Evolutionary conservation across 306 rosid genomes (phyloP), one percentile per base, ranked within the genome.

Genomic region (Prunus padus): DNA sequence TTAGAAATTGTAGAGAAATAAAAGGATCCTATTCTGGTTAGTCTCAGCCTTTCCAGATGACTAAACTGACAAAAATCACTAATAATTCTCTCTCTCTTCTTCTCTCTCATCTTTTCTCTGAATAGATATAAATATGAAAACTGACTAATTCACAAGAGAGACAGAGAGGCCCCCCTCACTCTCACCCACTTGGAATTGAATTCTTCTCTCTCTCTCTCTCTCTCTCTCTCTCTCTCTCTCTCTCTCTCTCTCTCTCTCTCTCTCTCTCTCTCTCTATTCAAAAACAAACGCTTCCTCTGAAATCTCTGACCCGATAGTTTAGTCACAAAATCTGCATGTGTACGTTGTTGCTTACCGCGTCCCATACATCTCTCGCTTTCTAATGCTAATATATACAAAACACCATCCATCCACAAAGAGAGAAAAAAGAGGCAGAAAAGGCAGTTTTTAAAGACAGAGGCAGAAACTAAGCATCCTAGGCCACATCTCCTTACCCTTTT

Each of bases 271-370:
- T 55, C 10, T 73, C 65, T 45, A 82, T 79, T 86, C 78, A 75
- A 83, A 67, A 49, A 70, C 44, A 77, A 74, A 85, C 18, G 12
- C 80, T 37, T 54, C 62, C 86, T 90, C 89, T 81, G 84, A 84
- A 76, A 82, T 81, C 89, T 90, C 94, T 90, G 96, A 90, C 90
- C 86, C 92, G 89, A 79, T 80, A 86, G 84, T 93, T 85, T 80
- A 84, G 88, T 89, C 97, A 91, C 96, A 87, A 86, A 86, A 89
- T 88, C 85, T 88, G 96, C 97, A 91, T 91, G 97, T 67, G 83
- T 92, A 84, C 94, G 88, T 87, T 78, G 85, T 81, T 78, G 87
- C 86, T 86, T 87, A 83, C 86, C 81, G 81, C 89, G 73, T 86
- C 84, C 82, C 87, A n/a, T 76, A 71, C 86, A 79, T 31, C 11